Evolutionary conservation across 192 early-diverging fungal genomes (phyloP), one percentile per base, ranked within the genome.

Genomic region (Coemansia sp.): DNA sequence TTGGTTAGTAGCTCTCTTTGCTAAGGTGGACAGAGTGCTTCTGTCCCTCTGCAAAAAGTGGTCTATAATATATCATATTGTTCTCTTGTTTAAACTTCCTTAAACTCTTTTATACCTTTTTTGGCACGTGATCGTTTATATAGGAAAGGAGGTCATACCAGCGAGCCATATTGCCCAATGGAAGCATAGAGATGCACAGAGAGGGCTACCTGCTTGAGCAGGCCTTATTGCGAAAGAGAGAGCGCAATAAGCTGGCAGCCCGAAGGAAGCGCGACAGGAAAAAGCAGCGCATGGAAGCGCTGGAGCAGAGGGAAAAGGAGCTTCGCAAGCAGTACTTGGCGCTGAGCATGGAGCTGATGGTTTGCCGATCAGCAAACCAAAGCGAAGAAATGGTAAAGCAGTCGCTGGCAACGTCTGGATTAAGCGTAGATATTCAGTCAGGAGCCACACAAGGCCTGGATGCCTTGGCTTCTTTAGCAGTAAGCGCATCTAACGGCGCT

Each of bases 251-350:
- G 36, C 58, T 77, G 13, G 69, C 74, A 1, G 74, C 74, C 6
- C 68, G 74, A 29, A 53, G 62, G 28, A 77, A 77, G 69, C 69
- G 74, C 55, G 66, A 61, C 23, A 69, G 74, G 45, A 77, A 71
- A 32, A 77, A 77, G 65, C 65, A 77, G 55, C 61, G 69, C 0
- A 51, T 77, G 3, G 69, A 71, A 36, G 62, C 47, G 5, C 62
- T 77, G 0, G 74, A 77, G 46, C 29, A 35, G 30, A 69, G 62
- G 36, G 66, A 77, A 54, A 49, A 34, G 24, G 60, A 62, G 18
- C 74, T 77, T n/a, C 57, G 60, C 24, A 57, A 62, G 24, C 52
- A 48, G 19, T 58, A 66, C 5, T 56, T 53, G 23, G 53, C 50
- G 10, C 55, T 78, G 20, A 50, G 58, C 18, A 63, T 63, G 18